Conservation (phyloP, 768 basidiomycete genomes). For the Boletus eberwhitei region DNA sequence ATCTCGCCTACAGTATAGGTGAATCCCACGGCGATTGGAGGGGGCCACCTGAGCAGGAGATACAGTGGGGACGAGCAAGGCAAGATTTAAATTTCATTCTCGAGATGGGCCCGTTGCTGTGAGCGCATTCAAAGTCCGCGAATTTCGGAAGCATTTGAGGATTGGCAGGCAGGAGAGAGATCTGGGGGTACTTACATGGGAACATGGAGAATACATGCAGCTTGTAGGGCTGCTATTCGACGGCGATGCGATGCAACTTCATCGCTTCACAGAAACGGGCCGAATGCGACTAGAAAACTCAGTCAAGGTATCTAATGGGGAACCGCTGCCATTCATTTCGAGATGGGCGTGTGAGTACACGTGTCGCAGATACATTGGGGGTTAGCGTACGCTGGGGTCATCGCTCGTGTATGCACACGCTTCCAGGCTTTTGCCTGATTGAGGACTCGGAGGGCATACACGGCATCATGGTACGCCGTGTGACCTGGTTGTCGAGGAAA, state of each 20-base stretch:
- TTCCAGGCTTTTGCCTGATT: background rate
- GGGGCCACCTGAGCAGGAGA: background rate
- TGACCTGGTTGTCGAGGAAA: background rate
- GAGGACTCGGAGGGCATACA: background rate
- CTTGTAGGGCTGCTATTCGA: slow-evolving; percentile 1
- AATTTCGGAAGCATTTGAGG: slow-evolving; percentile 23
- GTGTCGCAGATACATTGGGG: slow-evolving; percentile 28
- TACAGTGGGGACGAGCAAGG: background rate
- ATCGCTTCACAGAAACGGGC: slow-evolving; percentile 15
- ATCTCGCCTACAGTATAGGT: slow-evolving; percentile 2
- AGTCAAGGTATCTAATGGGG: slow-evolving; percentile 15
- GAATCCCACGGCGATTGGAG: slow-evolving; percentile 15
- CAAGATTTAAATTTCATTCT: background rate
- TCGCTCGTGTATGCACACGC: slow-evolving; percentile 2
- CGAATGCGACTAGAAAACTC: slow-evolving; percentile 4
- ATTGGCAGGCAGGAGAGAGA: background rate
- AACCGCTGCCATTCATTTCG: slow-evolving; percentile 26
- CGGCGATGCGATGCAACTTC: slow-evolving; percentile 3
- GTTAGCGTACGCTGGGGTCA: slow-evolving; percentile 25
- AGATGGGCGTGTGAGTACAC: slow-evolving; percentile 34
- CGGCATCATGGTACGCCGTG: background rate
- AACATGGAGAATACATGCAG: slow-evolving; percentile 4
- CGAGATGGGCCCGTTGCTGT: background rate
- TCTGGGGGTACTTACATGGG: background rate
- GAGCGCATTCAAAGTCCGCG: slow-evolving; percentile 25